Conservation (phyloP, 2,329 filamentous ascomycete species). For the Epicoccum sorghinum region DNA sequence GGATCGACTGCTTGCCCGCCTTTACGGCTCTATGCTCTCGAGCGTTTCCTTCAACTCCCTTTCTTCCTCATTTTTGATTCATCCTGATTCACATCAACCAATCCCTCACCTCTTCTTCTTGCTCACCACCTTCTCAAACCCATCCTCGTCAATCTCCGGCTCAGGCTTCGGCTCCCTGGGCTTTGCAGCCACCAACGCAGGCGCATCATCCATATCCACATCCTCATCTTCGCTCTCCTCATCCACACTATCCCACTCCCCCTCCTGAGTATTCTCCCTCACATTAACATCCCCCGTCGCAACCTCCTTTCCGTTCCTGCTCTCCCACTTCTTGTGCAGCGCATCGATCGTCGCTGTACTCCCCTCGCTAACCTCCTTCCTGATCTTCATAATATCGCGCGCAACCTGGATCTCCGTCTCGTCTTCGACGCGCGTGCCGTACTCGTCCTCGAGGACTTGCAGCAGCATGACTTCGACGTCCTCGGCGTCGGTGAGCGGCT, state of each 20-base stretch:
- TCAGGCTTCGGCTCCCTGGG: constrained; percentile 40
- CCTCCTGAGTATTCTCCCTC: constrained; percentile 63
- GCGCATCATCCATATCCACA: constrained; percentile 47
- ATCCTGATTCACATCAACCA: neutral
- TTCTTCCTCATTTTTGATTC: neutral
- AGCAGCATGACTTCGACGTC: constrained; percentile 85
- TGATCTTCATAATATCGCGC: constrained; percentile 70
- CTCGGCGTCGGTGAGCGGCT: constrained; percentile 70
- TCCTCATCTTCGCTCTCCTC: constrained; percentile 55
- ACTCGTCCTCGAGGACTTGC: constrained; percentile 94
- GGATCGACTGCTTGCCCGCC: neutral
- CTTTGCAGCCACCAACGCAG: constrained; percentile 42
- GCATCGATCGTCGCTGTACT: constrained; percentile 68
- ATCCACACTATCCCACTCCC: constrained; percentile 51
- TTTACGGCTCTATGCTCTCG: no score
- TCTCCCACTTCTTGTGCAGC: constrained; percentile 68
- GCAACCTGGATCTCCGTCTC: constrained; percentile 80
- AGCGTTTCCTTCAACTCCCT: neutral
- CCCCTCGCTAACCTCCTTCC: constrained; percentile 68
- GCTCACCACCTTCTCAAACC: constrained; percentile 51
- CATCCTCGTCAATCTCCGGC: constrained; percentile 51
- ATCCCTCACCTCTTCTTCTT: constrained; percentile 45
- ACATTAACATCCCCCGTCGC: constrained; percentile 53
- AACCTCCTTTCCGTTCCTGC: constrained; percentile 64
- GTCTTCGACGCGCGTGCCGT: constrained; percentile 91